Evolutionary conservation across 352 stramenopile species (phyloP), one percentile per base, ranked within the genome.

Genomic region (Phytophthora hibernalis): DNA sequence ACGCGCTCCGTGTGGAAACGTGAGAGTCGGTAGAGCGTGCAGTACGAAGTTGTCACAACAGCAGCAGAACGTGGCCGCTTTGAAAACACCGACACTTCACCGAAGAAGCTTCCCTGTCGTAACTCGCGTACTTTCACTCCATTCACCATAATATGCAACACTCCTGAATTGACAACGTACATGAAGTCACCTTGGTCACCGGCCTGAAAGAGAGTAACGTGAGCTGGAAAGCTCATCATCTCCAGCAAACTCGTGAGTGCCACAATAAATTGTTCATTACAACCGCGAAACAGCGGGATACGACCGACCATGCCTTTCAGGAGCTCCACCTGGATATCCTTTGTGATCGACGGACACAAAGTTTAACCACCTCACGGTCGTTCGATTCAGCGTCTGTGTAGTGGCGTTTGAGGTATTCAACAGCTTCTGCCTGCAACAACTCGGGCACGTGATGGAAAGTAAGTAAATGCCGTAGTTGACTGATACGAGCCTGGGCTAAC

Each of bases 331-430:
- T 92, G 85, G 26, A 93, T 83, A 30, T 93, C 85, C 50, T 90
- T 89, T 0, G 76, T 77, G 47, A 93, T 90, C 0, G 85, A 93
- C 3, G 85, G 83, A 62, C 85, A 93, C 1, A 93, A 55, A 92
- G 40, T 49, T 87, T 82, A 7, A 87, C 73, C 0, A 85, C 82
- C 57, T 83, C 74, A 3, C 83, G 82, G 55, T 91, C 82, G 49
- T 89, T 90, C 15, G 77, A 85, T 40, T 93, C 85, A 1, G 79
- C 74, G 26, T 89, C 79, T 0, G 83, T 90, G 68, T 92, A 87
- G 43, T 90, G 82, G 5, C 83, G 73, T 63, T 86, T 82, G 1
- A 93, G 49, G 42, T 85, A 93, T 20, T 85, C 83, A 13, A 91
- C 66, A 0, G 80, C 85, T 26, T 86, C 66, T 0, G 63, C 44